Evolutionary conservation across 371 early-diverging fungal genomes (phyloP).

Genomic region (Mortierella sp.): DNA sequence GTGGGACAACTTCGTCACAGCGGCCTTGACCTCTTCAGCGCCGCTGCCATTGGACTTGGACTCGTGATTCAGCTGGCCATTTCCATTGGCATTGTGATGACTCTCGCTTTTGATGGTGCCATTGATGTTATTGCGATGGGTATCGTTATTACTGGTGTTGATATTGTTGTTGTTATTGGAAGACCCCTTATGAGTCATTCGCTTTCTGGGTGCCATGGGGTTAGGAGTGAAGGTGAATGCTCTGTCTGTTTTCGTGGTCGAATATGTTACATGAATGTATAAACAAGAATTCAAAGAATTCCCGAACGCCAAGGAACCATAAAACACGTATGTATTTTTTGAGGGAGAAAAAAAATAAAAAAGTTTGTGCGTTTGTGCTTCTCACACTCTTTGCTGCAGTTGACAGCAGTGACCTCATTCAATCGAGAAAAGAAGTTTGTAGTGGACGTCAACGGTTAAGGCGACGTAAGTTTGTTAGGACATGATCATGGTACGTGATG

Average conservation of each 20-base stretch:
- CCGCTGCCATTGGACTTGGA: not conserved
- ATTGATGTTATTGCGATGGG: constrained; percentile 3
- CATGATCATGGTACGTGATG: too few species aligned
- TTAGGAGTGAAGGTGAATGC: not conserved
- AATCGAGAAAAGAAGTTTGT: too few species aligned
- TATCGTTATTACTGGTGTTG: not conserved
- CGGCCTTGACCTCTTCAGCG: constrained; percentile 18
- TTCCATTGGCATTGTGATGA: not conserved
- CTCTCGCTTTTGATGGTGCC: too few species aligned
- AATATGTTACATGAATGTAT: not conserved
- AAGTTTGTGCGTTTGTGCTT: too few species aligned
- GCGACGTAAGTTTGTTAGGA: too few species aligned
- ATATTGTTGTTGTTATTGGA: constrained; percentile 5
- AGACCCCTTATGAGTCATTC: constrained; percentile 20
- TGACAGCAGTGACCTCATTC: too few species aligned
- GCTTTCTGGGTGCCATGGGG: constrained; percentile 29
- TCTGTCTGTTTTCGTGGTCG: not conserved
- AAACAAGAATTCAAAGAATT: too few species aligned
- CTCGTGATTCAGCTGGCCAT: not conserved
- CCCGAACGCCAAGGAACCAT: too few species aligned
- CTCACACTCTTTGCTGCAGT: too few species aligned
- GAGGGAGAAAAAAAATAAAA: too few species aligned
- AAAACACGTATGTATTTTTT: too few species aligned
- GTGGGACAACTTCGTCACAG: constrained; percentile 23
- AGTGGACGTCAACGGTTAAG: too few species aligned